These are phyloP conservation scores for Barnettozyma californica DNA, from an alignment of 805 yeast genomes.

Conservation along the genomic window DNA sequence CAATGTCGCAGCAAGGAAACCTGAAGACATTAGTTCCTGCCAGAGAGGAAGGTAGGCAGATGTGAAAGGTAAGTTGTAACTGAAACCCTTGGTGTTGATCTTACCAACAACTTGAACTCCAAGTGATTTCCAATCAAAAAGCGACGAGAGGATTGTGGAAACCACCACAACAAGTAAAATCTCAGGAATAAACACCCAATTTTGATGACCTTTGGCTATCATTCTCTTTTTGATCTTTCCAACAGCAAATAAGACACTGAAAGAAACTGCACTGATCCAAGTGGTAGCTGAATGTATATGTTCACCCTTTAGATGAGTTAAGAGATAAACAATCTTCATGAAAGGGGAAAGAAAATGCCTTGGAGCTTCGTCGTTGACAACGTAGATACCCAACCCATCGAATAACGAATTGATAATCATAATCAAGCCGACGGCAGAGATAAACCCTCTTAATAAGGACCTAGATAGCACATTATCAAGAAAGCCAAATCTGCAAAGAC, in stretches of 20 bases:
- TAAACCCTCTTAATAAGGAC: constrained; percentile 74
- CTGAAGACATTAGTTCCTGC: constrained; percentile 54
- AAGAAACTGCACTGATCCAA: constrained; percentile 49
- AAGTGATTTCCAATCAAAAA: constrained; percentile 42
- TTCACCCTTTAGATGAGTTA: constrained; percentile 33
- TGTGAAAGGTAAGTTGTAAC: constrained; percentile 56
- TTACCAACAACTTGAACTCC: constrained; percentile 71
- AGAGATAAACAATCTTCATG: constrained; percentile 58
- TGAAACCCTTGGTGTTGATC: constrained; percentile 45
- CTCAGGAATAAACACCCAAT: constrained; percentile 73
- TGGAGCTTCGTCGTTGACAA: constrained; percentile 40
- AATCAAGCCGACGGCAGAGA: constrained; percentile 78
- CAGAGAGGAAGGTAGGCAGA: constrained; percentile 40
- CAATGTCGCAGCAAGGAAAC: constrained; percentile 73
- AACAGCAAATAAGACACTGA: constrained; percentile 39
- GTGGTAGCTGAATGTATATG: constrained; percentile 57
- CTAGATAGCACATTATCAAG: constrained; percentile 75
- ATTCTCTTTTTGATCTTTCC: constrained; percentile 38
- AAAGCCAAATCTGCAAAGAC: constrained; percentile 80
- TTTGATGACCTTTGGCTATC: constrained; percentile 27
- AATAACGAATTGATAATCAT: constrained; percentile 76
- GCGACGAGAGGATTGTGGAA: constrained; percentile 49
- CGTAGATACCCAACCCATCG: constrained; percentile 62
- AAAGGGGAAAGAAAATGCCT: constrained; percentile 64
- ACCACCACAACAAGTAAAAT: constrained; percentile 66